These are phyloP conservation scores for Metarhizium humberi DNA, from an alignment of 2,329 filamentous ascomycete genomes.

Conservation along the genomic window DNA sequence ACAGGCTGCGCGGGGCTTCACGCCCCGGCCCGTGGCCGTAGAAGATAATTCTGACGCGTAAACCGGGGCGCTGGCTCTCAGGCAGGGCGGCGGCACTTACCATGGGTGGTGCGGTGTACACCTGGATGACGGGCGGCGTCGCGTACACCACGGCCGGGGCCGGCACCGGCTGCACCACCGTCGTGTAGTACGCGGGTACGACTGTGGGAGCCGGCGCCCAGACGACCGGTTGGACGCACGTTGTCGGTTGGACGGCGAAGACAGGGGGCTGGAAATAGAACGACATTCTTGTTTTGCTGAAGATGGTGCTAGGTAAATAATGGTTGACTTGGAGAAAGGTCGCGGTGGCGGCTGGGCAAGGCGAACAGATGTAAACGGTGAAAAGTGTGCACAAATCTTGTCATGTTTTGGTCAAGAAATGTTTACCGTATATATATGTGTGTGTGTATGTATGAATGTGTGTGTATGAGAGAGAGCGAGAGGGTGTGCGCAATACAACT, in stretches of 20 bases:
- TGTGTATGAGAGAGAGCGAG: too few relatives aligned
- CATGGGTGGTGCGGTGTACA: neutral
- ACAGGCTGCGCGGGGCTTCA: neutral
- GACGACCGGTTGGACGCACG: neutral
- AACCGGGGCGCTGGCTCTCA: neutral
- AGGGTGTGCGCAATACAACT: too few relatives aligned
- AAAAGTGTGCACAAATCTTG: neutral
- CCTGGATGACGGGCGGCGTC: neutral
- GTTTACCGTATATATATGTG: too few relatives aligned
- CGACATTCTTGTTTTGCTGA: conserved; percentile 10
- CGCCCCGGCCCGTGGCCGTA: neutral
- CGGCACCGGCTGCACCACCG: neutral
- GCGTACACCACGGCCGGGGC: neutral
- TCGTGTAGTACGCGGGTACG: neutral
- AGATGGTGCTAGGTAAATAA: too few relatives aligned
- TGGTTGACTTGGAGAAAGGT: too few relatives aligned
- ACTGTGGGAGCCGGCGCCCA: neutral
- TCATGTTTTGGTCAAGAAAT: too few relatives aligned
- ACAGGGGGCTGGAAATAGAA: conserved; percentile 17
- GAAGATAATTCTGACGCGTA: conserved; percentile 5
- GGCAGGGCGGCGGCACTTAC: neutral
- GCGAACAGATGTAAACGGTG: neutral
- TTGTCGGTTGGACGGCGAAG: conserved; percentile 8
- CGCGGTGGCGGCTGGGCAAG: neutral
- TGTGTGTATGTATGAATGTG: too few relatives aligned